Evolutionary conservation across 2,329 filamentous ascomycete genomes (phyloP).

Genomic region (Colletotrichum higginsianum): DNA sequence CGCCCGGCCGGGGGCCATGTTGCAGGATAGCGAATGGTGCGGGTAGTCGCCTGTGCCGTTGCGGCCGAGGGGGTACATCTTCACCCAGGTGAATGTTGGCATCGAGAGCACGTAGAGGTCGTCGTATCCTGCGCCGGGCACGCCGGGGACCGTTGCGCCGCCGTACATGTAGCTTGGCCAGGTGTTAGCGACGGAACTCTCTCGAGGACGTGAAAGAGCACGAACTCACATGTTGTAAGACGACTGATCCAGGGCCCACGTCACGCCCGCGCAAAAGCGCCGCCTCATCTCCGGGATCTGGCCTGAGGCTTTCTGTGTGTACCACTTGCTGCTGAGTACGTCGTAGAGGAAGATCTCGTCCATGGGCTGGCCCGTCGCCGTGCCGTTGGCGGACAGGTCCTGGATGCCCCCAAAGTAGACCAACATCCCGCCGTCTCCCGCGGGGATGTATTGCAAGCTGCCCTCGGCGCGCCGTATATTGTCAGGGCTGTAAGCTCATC

Average conservation of each 20-base stretch:
- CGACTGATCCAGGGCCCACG: slow-evolving; percentile 71
- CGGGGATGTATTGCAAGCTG: slow-evolving; percentile 71
- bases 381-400: slow-evolving; percentile 63
- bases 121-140: slow-evolving; percentile 66
- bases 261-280: slow-evolving; percentile 73
- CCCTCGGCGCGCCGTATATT: slow-evolving; percentile 70
- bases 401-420: slow-evolving; percentile 74
- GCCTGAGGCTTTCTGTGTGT: slow-evolving; percentile 70
- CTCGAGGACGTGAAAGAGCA: not conserved
- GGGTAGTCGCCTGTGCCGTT: slow-evolving; percentile 58
- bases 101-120: slow-evolving; percentile 75
- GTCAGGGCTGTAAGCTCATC: slow-evolving; percentile 56
- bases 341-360: slow-evolving; percentile 73
- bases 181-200: slow-evolving; percentile 19
- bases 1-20: slow-evolving; percentile 65
- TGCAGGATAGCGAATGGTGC: slow-evolving; percentile 71
- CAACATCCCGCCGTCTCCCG: slow-evolving; percentile 71
- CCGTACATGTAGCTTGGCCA: slow-evolving; percentile 71
- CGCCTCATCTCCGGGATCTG: slow-evolving; percentile 66
- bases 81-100: slow-evolving; percentile 76
- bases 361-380: slow-evolving; percentile 60
- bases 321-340: slow-evolving; percentile 72
- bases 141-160: slow-evolving; percentile 64
- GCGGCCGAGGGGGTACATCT: slow-evolving; percentile 61
- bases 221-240: slow-evolving; percentile 75